Conservation (phyloP, 306 rosid species). For the Lithocarpus polystachyus region DNA sequence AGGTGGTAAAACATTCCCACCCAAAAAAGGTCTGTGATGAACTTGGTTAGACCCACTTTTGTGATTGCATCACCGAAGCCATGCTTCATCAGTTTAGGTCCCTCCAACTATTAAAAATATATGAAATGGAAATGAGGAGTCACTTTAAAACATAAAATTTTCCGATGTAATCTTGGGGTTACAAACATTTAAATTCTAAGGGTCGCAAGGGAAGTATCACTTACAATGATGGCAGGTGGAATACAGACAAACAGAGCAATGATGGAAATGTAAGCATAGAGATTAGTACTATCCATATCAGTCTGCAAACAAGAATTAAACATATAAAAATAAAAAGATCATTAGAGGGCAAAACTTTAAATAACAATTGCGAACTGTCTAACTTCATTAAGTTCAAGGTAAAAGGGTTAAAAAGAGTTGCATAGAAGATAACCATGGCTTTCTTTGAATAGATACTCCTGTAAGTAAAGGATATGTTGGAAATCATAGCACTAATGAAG, state of each 20-base stretch:
- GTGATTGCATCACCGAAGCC: slow-evolving; percentile 87
- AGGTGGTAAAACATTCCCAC: slow-evolving; percentile 96
- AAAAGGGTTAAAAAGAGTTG: slow-evolving; percentile 5
- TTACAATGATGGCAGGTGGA: slow-evolving; percentile 88
- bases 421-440: slow-evolving; percentile 70
- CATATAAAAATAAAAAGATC: background rate
- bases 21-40: slow-evolving; percentile 83
- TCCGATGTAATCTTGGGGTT: background rate
- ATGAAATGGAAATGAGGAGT: slow-evolving; percentile 9
- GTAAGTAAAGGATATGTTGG: slow-evolving; percentile 55
- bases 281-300: slow-evolving; percentile 90
- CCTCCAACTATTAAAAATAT: slow-evolving; percentile 60
- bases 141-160: background rate
- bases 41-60: slow-evolving; percentile 82
- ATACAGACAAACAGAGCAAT: slow-evolving; percentile 85
- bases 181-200: background rate
- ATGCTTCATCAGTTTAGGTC: slow-evolving; percentile 68
- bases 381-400: background rate
- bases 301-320: slow-evolving; percentile 54
- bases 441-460: slow-evolving; percentile 81
- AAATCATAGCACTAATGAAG: slow-evolving; percentile 61
- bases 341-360: background rate
- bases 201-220: slow-evolving; percentile 27
- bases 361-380: background rate
- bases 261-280: slow-evolving; percentile 92